Conservation (phyloP, 2,329 filamentous ascomycete genomes). For the Colletotrichum sp. region DNA sequence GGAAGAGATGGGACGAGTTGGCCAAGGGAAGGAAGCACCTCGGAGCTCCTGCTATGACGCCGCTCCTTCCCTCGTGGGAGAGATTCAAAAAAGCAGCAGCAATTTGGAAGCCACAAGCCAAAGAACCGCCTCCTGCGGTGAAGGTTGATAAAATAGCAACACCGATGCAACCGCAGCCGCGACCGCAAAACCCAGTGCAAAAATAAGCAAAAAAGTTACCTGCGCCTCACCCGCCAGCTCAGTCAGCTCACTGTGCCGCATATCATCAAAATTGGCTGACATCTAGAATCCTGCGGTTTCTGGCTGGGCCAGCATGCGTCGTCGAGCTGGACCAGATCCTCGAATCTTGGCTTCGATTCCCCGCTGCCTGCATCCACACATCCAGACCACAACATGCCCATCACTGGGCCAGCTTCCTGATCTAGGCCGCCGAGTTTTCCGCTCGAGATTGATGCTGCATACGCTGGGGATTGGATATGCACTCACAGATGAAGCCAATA, state of each 20-base stretch:
- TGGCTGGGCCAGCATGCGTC: not conserved
- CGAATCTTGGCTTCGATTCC: not conserved
- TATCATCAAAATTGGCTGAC: not conserved
- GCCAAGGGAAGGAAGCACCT: not conserved
- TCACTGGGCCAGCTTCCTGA: conserved; percentile 14
- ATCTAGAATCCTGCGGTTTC: not conserved
- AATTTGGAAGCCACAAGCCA: not conserved
- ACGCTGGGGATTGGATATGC: not conserved
- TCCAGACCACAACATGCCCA: not conserved
- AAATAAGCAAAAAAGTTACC: not conserved
- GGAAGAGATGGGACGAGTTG: not conserved
- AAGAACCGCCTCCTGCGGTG: not conserved
- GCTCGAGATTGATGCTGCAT: not conserved
- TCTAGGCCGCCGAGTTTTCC: not conserved
- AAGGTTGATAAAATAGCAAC: not conserved
- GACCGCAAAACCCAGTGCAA: not conserved
- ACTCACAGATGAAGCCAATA: not conserved
- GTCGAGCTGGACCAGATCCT: not conserved
- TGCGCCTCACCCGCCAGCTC: not conserved
- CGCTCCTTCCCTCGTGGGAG: not conserved
- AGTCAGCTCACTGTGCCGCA: not conserved
- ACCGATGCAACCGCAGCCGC: not conserved
- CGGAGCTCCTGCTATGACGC: not conserved
- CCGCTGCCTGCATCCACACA: not conserved
- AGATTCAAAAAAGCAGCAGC: not conserved